phyloP scores from a whole-genome alignment of 306 rosid genomes.

The Lagenaria siceraria region DNA sequence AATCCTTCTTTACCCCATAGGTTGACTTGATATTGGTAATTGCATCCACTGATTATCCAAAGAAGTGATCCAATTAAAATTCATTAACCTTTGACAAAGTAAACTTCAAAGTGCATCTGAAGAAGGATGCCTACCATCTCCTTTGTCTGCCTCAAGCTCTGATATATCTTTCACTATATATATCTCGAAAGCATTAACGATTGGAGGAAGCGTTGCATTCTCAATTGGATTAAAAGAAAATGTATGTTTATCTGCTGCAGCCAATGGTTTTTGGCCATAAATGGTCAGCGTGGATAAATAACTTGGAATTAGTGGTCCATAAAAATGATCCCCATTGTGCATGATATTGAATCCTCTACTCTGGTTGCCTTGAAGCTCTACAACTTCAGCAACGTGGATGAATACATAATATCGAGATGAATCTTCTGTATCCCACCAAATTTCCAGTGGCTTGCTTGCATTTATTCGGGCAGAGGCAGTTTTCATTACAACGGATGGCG shows the following conservation, averaged over 20 bases:
- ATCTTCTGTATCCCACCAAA: background rate
- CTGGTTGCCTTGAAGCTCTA: slow-evolving; percentile 11
- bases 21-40: slow-evolving; percentile 33
- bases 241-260: background rate
- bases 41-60: slow-evolving; percentile 29
- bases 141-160: background rate
- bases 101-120: background rate
- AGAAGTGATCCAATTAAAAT: background rate
- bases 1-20: slow-evolving; percentile 29
- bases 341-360: slow-evolving; percentile 20
- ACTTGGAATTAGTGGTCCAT: slow-evolving; percentile 8
- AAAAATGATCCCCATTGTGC: background rate
- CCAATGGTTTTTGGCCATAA: background rate
- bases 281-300: slow-evolving; percentile 17
- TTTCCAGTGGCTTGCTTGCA: background rate
- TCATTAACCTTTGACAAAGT: background rate
- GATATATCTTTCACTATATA: background rate
- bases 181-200: slow-evolving; percentile 38
- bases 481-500: slow-evolving; percentile 13
- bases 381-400: slow-evolving; percentile 34
- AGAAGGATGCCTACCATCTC: slow-evolving; percentile 1
- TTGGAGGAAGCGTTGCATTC: slow-evolving; percentile 30
- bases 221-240: background rate
- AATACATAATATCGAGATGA: slow-evolving; percentile 7
- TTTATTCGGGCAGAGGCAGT: slow-evolving; percentile 12